Evolutionary conservation across 1,284 basidiomycete genomes (phyloP), one percentile per base, ranked within the genome.

Genomic region (Ustilago nuda): DNA sequence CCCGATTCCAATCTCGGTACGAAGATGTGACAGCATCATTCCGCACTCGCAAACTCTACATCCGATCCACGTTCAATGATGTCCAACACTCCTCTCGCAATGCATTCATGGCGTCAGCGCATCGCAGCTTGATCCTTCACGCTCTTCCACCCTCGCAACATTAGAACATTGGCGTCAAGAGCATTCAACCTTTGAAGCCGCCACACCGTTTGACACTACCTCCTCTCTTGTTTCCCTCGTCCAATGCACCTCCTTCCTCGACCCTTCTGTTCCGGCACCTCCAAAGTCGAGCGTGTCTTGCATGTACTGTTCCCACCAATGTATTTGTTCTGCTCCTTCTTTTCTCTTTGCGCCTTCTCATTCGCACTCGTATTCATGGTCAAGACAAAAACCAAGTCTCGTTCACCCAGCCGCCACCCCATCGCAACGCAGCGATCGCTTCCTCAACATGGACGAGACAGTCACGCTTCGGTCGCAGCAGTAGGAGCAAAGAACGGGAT

Each of bases 271-370:
- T 17, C 35, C 32, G 27, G 48, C 48, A 32, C 23, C 15, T 12
- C 15, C 48, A 30, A 8, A 8, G 17, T 13, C 5, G 48, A 32
- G 48, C 8, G 23, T 17, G 48, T 1, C 23, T 8, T 12, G 48
- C 53, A 41, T 55, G 46, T 48, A 23, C 23, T 33, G 11, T 36
- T 43, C 5, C 2, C 23, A 27, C 12, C 37, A 68, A 59, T 68
- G 66, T 68, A 68, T 68, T 68, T 68, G 66, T 68, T 66, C 45
- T 60, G 30, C n/a, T 19, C 30, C 43, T 19, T 17, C 43, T 19
- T 17, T 9, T 11, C 9, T 39, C 12, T 15, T 39, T 17, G 11
- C 30, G 48, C 3, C 4, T 30, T 51, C 23, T 27, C 23, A 27
- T 27, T 27, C 23, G 23, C 23, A 27, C 23, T 27, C 23, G 23